Base-by-base conservation (phyloP, 2,329 filamentous ascomycete genomes). In the Apiospora kogelbergensis region DNA sequence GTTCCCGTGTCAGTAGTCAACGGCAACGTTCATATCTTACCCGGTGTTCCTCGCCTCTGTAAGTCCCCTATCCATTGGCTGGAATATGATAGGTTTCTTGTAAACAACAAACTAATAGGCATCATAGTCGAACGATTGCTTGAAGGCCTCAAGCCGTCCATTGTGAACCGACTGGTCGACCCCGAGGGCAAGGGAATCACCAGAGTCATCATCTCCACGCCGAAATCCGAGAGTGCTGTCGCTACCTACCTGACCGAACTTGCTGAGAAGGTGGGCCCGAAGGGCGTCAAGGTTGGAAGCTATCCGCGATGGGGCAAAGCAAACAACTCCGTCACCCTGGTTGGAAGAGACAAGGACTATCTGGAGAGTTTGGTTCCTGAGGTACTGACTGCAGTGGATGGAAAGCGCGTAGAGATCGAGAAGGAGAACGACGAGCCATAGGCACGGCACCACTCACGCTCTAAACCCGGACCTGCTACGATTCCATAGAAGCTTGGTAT, bases 251-350 rank as follows among this genome's bases (percentile, higher is more conserved):
- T 99, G 76, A 95, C 94, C 0, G 87, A 93, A 72, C 83, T 98
- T 71, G 93, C 95, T 5, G 86, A 84, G 37, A 89, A 89, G 78
- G 92, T 95, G 26, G 91, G 90, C 78, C 83, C 89, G 0, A 89
- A 88, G 76, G 94, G 94, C 3, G 87, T 98, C 76, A 98, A 98
- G 82, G 94, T 98, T 20, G 96, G 96, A 63, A 97, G 93, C 80
- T 98, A 99, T 81, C 96, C 96, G 44, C 86, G 94, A 68, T 98
- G 95, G 94, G 93, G 92, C 6, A 95, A 93, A 85, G 89, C 89
- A 76, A 86, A 86, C 72, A 98, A 98, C 80, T 96, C 94, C 0
- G 94, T 98, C 64, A 98, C 95, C 13, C 84, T 99, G 67, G 95
- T 98, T 24, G 89, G 89, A 73, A 90, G 89, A 73, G 92, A 98